phyloP scores from a whole-genome alignment of 768 basidiomycete genomes.

The Russula sp. region DNA sequence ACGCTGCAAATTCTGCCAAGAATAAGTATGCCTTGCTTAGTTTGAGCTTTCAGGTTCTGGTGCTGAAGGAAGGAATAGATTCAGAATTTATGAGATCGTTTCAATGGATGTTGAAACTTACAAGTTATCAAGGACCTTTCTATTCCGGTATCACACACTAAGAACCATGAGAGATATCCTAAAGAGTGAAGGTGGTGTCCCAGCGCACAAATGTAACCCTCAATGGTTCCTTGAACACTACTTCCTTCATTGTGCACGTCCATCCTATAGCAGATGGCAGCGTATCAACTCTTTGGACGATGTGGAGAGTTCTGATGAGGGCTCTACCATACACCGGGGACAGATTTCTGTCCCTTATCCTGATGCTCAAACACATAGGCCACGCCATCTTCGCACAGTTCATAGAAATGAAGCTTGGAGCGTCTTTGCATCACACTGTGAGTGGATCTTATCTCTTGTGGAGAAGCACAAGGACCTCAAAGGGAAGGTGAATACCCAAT shows the following conservation, averaged over 20 bases:
- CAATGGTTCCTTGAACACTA: slow-evolving; percentile 45
- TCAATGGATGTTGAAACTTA: slow-evolving; percentile 42
- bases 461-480: slow-evolving; percentile 36
- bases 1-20: slow-evolving; percentile 21
- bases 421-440: slow-evolving; percentile 39
- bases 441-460: slow-evolving; percentile 41
- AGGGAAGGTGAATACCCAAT: slow-evolving; percentile 33
- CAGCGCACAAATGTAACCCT: slow-evolving; percentile 36
- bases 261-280: no score
- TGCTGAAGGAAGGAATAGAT: slow-evolving; percentile 24
- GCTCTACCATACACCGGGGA: no score
- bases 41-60: background rate
- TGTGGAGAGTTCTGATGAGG: no score
- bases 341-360: no score
- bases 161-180: slow-evolving; percentile 41
- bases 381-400: no score
- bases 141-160: slow-evolving; percentile 44
- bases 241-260: slow-evolving; percentile 10
- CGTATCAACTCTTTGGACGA: no score
- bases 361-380: no score
- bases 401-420: slow-evolving; percentile 2
- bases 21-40: slow-evolving; percentile 24
- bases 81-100: slow-evolving; percentile 38
- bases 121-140: slow-evolving; percentile 38
- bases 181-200: slow-evolving; percentile 23